A percentile compares a stretch with the other conserved stretches of the same genome.
These are phyloP conservation scores for Fusarium sp. DNA, from an alignment of 2,329 filamentous ascomycete species.

Conservation along the genomic window DNA sequence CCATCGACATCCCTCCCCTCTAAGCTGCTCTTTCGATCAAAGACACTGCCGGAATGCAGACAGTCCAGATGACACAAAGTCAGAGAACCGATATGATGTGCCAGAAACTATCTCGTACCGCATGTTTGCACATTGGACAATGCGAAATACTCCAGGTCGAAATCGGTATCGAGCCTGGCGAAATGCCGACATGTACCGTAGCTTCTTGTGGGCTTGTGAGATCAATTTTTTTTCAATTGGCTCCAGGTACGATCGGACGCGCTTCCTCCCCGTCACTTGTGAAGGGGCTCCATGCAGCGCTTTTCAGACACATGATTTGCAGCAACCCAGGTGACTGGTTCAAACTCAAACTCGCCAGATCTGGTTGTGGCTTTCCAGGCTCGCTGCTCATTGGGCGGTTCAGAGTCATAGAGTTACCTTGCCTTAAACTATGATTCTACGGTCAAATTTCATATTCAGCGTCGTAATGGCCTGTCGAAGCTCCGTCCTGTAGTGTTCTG, in stretches of 20 bases:
- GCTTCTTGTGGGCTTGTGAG: constrained; percentile 30
- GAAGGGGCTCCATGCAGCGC: constrained; percentile 41
- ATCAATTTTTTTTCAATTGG: constrained; percentile 38
- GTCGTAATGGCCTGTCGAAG: constrained; percentile 16
- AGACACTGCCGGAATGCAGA: constrained; percentile 13
- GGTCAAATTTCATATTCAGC: constrained; percentile 23
- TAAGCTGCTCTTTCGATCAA: constrained; percentile 25
- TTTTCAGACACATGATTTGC: constrained; percentile 49
- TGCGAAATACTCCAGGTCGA: not conserved
- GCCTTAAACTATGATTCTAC: constrained; percentile 24
- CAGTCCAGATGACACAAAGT: not conserved
- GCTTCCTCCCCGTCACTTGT: constrained; percentile 35
- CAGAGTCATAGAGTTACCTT: constrained; percentile 23
- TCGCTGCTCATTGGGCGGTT: constrained; percentile 32
- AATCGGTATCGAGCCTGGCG: constrained; percentile 10
- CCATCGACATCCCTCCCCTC: constrained; percentile 32
- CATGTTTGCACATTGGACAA: constrained; percentile 19
- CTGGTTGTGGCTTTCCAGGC: constrained; percentile 16
- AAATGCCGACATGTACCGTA: constrained; percentile 28
- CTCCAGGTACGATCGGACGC: constrained; percentile 40
- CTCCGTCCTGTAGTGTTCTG: constrained; percentile 2
- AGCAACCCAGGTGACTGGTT: constrained; percentile 43
- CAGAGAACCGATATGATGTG: constrained; percentile 9
- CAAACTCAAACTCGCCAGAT: constrained; percentile 32
- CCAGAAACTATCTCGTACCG: constrained; percentile 1